Conservation (phyloP, 2,329 filamentous ascomycete species). For the Chalaropsis thielavioides region DNA sequence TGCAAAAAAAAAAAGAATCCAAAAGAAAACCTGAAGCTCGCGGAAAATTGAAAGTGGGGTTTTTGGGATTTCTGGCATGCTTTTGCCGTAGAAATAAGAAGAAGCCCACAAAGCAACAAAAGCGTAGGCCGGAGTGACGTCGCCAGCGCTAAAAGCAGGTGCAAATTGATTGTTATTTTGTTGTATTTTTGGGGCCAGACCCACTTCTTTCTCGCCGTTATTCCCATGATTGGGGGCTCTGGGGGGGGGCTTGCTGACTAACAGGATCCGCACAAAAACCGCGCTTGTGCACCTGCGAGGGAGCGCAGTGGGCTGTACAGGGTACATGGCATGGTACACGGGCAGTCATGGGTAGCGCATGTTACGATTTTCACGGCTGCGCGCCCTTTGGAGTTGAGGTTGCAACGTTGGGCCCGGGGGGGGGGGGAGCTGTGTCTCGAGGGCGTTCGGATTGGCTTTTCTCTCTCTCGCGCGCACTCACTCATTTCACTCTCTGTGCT, state of each 20-base stretch:
- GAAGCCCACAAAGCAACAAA: background rate
- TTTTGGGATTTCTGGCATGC: constrained; percentile 3
- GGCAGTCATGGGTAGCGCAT: no score
- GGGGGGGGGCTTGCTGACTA: background rate
- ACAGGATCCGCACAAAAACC: background rate
- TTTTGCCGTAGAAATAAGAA: constrained; percentile 3
- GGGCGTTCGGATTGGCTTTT: no score
- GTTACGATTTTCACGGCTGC: no score
- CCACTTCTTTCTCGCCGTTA: background rate
- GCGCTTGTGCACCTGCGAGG: no score
- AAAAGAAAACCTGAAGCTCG: background rate
- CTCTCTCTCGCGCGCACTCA: no score
- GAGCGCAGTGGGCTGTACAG: no score
- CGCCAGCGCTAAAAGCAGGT: background rate
- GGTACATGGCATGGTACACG: no score
- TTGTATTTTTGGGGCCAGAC: background rate
- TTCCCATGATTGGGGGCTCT: no score
- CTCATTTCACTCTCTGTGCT: no score
- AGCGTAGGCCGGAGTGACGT: background rate
- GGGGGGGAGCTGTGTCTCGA: no score
- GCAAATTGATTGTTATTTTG: background rate
- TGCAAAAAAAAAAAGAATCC: background rate
- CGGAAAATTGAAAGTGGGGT: constrained; percentile 1
- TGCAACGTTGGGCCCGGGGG: no score
- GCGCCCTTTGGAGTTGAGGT: no score